Conservation (phyloP, 2,329 filamentous ascomycete genomes). For the Ceratocystis destructans region DNA sequence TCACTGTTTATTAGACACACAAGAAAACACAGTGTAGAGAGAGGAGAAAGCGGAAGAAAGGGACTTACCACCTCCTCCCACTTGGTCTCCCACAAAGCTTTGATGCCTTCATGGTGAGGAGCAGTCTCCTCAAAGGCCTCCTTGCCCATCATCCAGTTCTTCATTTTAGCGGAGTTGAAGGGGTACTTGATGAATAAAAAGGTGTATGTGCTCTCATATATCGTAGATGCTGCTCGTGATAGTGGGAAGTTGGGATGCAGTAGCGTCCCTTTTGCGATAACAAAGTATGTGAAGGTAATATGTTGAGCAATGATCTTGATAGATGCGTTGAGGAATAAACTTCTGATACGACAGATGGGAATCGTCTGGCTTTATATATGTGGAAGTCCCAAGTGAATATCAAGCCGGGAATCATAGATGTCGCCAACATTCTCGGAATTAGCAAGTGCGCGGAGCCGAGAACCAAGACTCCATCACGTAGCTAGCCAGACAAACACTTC, state of each 20-base stretch:
- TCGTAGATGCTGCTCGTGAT: too few relatives aligned
- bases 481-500: too few relatives aligned
- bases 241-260: too few relatives aligned
- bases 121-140: conserved; percentile 32
- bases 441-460: too few relatives aligned
- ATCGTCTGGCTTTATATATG: neutral
- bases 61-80: conserved; percentile 53
- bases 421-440: too few relatives aligned
- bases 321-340: too few relatives aligned
- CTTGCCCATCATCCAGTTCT: conserved; percentile 32
- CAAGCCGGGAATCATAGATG: neutral
- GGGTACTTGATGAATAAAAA: neutral
- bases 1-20: neutral
- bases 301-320: too few relatives aligned
- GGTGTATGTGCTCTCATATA: too few relatives aligned
- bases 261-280: too few relatives aligned
- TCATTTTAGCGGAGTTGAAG: neutral
- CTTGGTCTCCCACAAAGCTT: conserved; percentile 59
- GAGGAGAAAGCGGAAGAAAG: neutral
- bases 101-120: conserved; percentile 47
- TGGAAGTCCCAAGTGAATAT: neutral
- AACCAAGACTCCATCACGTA: too few relatives aligned
- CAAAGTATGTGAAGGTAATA: too few relatives aligned
- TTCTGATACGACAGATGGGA: neutral
- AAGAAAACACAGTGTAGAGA: neutral